Conservation (phyloP, 2,329 filamentous ascomycete genomes). For the Magnaporthiopsis poae region DNA sequence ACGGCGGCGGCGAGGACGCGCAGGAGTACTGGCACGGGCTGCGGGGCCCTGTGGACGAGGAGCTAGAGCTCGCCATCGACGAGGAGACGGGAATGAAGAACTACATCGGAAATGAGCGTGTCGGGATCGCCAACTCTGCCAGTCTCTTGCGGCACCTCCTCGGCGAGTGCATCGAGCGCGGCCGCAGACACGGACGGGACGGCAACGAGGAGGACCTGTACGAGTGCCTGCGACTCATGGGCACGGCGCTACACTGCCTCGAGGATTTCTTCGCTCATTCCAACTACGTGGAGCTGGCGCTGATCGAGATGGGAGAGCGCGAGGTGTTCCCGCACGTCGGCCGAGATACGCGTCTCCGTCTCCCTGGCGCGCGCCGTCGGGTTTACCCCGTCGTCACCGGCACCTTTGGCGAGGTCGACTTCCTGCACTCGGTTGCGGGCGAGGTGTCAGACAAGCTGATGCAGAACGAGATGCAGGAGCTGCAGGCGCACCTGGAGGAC, state of each 20-base stretch:
- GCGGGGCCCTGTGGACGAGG: slow-evolving; percentile 71
- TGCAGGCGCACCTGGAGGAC: slow-evolving; percentile 70
- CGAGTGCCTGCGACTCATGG: slow-evolving; percentile 79
- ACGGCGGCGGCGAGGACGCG: slow-evolving; percentile 80
- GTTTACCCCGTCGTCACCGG: slow-evolving; percentile 83
- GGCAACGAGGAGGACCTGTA: slow-evolving; percentile 68
- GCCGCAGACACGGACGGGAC: slow-evolving; percentile 57
- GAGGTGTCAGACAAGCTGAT: slow-evolving; percentile 80
- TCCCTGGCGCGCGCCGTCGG: slow-evolving; percentile 52
- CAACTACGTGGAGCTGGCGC: slow-evolving; percentile 79
- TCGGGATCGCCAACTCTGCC: slow-evolving; percentile 72
- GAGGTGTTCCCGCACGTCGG: slow-evolving; percentile 84
- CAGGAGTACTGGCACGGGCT: slow-evolving; percentile 71
- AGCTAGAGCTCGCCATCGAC: slow-evolving; percentile 69
- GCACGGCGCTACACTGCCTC: slow-evolving; percentile 80
- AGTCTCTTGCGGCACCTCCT: slow-evolving; percentile 67
- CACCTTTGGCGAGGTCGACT: slow-evolving; percentile 90
- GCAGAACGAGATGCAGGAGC: slow-evolving; percentile 80
- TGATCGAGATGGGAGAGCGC: slow-evolving; percentile 75
- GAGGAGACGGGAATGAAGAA: slow-evolving; percentile 72
- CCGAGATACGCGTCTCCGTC: slow-evolving; percentile 54
- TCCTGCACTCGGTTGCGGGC: slow-evolving; percentile 74
- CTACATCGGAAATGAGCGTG: slow-evolving; percentile 80
- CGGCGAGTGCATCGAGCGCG: slow-evolving; percentile 63
- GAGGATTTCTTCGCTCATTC: slow-evolving; percentile 91